Evolutionary conservation across 495 filamentous ascomycete species (phyloP).

Genomic region (Talaromyces wortmannii): DNA sequence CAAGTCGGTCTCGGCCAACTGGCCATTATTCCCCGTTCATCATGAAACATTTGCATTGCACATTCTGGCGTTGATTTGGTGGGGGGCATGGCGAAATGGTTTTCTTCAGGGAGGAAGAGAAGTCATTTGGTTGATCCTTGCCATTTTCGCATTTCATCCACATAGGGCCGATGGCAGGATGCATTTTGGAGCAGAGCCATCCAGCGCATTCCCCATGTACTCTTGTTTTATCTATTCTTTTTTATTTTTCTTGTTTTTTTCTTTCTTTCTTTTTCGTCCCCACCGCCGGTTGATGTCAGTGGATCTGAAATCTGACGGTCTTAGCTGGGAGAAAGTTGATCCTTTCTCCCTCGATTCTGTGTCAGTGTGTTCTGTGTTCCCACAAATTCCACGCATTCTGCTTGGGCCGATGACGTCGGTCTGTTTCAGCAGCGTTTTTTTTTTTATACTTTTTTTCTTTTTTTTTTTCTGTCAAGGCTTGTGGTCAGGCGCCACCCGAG

Average conservation of each 20-base stretch:
- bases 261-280: neutral
- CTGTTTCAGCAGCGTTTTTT: neutral
- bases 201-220: too few species aligned
- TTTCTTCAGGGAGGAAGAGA: neutral
- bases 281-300: slow-evolving; percentile 4
- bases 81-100: neutral
- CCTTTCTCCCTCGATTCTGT: neutral
- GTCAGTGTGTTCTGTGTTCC: too few species aligned
- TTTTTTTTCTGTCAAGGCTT: neutral
- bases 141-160: neutral
- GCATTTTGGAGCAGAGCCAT: neutral
- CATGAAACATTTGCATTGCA: neutral
- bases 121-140: neutral
- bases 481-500: neutral
- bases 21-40: neutral
- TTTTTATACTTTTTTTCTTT: neutral
- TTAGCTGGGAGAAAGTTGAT: neutral
- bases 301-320: neutral
- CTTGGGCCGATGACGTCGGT: neutral
- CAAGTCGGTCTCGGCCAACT: neutral
- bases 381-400: neutral
- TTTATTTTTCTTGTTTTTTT: neutral
- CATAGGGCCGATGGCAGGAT: neutral
- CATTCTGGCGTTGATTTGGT: slow-evolving; percentile 2
- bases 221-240: neutral